Conservation (phyloP, 2,329 filamentous ascomycete species). For the Davidsoniella neocaledoniae region DNA sequence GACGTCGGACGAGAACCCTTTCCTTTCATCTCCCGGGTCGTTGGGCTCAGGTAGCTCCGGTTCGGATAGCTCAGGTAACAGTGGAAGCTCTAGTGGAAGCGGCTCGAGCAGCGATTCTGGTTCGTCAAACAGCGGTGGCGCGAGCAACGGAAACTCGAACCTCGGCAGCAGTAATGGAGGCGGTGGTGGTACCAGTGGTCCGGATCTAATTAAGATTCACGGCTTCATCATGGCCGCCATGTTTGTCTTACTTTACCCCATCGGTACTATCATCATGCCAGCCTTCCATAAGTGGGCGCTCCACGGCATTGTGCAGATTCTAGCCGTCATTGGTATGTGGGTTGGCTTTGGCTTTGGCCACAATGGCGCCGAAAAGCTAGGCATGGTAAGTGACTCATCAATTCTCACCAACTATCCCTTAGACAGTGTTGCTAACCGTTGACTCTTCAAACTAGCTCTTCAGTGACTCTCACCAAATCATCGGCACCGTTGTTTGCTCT, state of each 20-base stretch:
- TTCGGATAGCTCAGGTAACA: constrained; percentile 7
- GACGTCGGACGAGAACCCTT: constrained; percentile 34
- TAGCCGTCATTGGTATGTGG: constrained; percentile 41
- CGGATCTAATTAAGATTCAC: constrained; percentile 26
- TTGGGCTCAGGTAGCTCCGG: constrained; percentile 12
- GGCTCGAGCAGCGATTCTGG: constrained; percentile 13
- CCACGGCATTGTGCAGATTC: constrained; percentile 39
- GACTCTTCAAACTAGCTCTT: constrained; percentile 21
- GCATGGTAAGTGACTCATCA: constrained; percentile 24
- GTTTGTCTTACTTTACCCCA: constrained; percentile 40
- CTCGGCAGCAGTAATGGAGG: constrained; percentile 31
- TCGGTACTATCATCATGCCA: constrained; percentile 44
- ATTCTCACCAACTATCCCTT: constrained; percentile 7
- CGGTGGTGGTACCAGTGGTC: constrained; percentile 13
- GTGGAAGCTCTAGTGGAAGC: constrained; percentile 9
- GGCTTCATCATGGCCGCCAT: constrained; percentile 45
- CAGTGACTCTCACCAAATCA: constrained; percentile 32
- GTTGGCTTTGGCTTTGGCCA: constrained; percentile 42
- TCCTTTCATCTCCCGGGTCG: constrained; percentile 18
- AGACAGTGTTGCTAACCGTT: constrained; percentile 3
- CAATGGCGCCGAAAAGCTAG: constrained; percentile 24
- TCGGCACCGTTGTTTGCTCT: constrained; percentile 38
- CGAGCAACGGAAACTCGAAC: background rate
- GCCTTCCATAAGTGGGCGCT: constrained; percentile 37
- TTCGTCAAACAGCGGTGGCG: constrained; percentile 1